phyloP scores from a whole-genome alignment of 257 asterid genomes.

The Ilex aquifolium region DNA sequence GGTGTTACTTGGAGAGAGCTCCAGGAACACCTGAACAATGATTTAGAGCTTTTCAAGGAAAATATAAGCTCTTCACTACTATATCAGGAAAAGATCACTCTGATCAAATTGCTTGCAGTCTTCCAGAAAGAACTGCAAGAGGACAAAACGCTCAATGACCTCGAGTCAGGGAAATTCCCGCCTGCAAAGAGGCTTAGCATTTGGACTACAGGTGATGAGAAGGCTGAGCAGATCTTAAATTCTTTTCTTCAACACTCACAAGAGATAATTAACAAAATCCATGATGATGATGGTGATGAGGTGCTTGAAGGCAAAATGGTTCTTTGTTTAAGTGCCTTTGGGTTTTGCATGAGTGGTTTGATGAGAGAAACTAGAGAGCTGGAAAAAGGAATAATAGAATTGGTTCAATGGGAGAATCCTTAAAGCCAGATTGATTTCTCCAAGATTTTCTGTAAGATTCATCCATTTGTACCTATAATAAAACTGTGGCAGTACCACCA shows the following conservation, averaged over 20 bases:
- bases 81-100: slow-evolving; percentile 17
- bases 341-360: slow-evolving; percentile 31
- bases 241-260: slow-evolving; percentile 12
- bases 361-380: slow-evolving; percentile 24
- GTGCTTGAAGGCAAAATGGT: slow-evolving; percentile 9
- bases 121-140: slow-evolving; percentile 14
- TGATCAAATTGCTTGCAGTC: slow-evolving; percentile 5
- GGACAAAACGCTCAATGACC: slow-evolving; percentile 17
- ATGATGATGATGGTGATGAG: slow-evolving; percentile 12
- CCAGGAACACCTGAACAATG: slow-evolving; percentile 26
- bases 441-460: background rate
- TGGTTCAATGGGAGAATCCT: slow-evolving; percentile 23
- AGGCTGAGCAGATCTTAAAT: slow-evolving; percentile 11
- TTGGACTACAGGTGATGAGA: slow-evolving; percentile 9
- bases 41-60: slow-evolving; percentile 26
- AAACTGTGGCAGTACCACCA: too few relatives aligned
- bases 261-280: slow-evolving; percentile 10
- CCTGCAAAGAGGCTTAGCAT: slow-evolving; percentile 2
- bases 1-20: slow-evolving; percentile 27
- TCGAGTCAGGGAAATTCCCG: slow-evolving; percentile 29
- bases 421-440: background rate
- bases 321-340: slow-evolving; percentile 22
- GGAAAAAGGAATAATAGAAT: slow-evolving; percentile 17
- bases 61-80: slow-evolving; percentile 23
- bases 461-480: background rate